A percentile compares a stretch with the other conserved stretches of the same genome.
phyloP scores from a whole-genome alignment of 768 basidiomycete genomes.

The Auricularia sp. region DNA sequence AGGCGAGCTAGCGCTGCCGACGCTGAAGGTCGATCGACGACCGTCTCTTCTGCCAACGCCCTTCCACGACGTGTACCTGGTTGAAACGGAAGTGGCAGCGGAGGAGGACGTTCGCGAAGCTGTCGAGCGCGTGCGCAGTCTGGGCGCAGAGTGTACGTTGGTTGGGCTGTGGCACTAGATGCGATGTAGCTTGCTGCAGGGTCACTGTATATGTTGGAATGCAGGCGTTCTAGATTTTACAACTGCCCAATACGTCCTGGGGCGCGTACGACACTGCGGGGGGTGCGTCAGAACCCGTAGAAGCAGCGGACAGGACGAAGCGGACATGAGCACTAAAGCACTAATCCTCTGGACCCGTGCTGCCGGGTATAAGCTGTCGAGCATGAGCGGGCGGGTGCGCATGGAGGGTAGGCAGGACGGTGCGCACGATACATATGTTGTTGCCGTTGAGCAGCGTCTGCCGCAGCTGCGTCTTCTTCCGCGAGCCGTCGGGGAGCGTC shows the following conservation, averaged over 20 bases:
- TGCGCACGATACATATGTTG: slow-evolving; percentile 88
- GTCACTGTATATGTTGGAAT: neutral
- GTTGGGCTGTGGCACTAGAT: neutral
- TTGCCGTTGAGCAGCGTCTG: slow-evolving; percentile 91
- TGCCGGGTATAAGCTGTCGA: slow-evolving; percentile 55
- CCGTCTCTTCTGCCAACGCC: slow-evolving; percentile 37
- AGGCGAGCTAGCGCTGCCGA: slow-evolving; percentile 30
- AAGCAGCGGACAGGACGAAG: neutral
- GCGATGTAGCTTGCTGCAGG: neutral
- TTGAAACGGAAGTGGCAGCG: slow-evolving; percentile 37
- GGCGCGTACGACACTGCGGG: no score
- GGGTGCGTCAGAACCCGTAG: neutral
- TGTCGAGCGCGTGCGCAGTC: neutral
- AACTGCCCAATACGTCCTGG: no score
- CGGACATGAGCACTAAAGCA: neutral
- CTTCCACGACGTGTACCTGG: slow-evolving; percentile 54
- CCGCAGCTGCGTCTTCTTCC: slow-evolving; percentile 68
- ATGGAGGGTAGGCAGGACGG: neutral
- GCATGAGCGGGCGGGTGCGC: slow-evolving; percentile 6
- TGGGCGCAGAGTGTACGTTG: neutral
- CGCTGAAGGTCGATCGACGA: slow-evolving; percentile 53
- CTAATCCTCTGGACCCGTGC: slow-evolving; percentile 47
- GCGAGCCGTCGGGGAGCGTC: slow-evolving; percentile 63
- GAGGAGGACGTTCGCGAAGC: neutral
- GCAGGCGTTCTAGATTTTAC: no score